Evolutionary conservation across 202 grass and related monocot species (phyloP), one percentile per base, ranked within the genome.

Genomic region (Eragrostis tef): DNA sequence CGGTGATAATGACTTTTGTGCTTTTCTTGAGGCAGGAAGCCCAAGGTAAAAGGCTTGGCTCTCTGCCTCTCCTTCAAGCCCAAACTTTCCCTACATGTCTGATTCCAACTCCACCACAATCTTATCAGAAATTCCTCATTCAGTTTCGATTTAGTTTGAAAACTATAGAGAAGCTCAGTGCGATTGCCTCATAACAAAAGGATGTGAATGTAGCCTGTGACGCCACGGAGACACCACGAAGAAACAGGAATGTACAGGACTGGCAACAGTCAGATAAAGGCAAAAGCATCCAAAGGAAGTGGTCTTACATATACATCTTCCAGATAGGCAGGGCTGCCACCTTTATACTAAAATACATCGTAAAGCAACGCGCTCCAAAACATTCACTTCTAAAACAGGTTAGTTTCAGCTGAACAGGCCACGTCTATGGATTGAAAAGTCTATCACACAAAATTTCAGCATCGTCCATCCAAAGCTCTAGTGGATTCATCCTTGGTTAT

Each of bases 1-100:
- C 87, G 83, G 65, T 48, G 80, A 82, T 39, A 36, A 46, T 57
- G 86, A 74, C n/a, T 65, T 77, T 20, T 57, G 79, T 93, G 74
- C 85, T 87, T 93, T 88, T 84, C 85, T 93, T 86, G 64, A 22
- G 42, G 60, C 44, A n/a, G n/a, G n/a, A n/a, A n/a, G 27, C 57
- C 21, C n/a, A 21, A 10, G 21, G 21, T n/a, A 22, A 77, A 66
- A 70, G 12, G 56, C 50, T 58, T 53, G 27, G 25, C 34, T 39
- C 79, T 62, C 24, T 31, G 1, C 52, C 4, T 36, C 31, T 44
- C 66, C 31, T 4, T 19, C n/a, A n/a, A n/a, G n/a, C n/a, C 17
- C 0, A 5, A 29, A 26, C 4, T 17, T 60, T 73, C 53, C 34
- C 22, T 3, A 39, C 79, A 21, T 39, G 13, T 2, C 52, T 17